phyloP scores from a whole-genome alignment of 768 basidiomycete species.

The Phanerochaete carnosa region DNA sequence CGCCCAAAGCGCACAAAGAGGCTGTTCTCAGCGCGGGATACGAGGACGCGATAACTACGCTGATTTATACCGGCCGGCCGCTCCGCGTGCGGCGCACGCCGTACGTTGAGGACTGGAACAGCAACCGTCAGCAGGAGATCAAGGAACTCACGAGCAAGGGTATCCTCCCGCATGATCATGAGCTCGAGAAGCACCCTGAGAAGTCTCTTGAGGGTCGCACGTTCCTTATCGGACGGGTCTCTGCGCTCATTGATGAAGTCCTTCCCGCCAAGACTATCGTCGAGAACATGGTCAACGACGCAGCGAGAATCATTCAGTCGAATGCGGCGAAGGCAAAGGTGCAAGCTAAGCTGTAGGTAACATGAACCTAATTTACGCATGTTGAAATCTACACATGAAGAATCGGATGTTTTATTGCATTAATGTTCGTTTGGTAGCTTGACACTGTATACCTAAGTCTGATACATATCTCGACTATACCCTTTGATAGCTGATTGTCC shows the following conservation, averaged over 20 bases:
- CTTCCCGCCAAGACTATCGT: constrained; percentile 81
- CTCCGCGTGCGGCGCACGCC: constrained; percentile 81
- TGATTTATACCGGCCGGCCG: constrained; percentile 89
- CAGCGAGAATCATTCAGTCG: constrained; percentile 43
- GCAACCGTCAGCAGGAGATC: constrained; percentile 77
- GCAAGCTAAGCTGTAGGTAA: constrained; percentile 48
- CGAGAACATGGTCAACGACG: constrained; percentile 72
- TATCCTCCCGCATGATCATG: constrained; percentile 70
- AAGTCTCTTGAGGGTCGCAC: constrained; percentile 61
- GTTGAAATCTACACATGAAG: not conserved
- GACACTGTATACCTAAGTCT: not conserved
- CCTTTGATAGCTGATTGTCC: too few species aligned
- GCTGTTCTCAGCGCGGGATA: constrained; percentile 64
- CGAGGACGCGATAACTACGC: constrained; percentile 79
- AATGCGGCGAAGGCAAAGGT: constrained; percentile 35
- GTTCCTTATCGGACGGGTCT: constrained; percentile 85
- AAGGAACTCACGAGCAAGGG: constrained; percentile 79
- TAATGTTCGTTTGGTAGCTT: not conserved
- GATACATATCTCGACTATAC: not conserved
- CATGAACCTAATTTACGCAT: too few species aligned
- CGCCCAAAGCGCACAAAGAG: constrained; percentile 84
- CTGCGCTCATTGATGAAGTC: constrained; percentile 70
- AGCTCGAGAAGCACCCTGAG: constrained; percentile 79
- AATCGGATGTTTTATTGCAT: not conserved
- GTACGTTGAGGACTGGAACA: constrained; percentile 85